Percentiles rank a stretch among this genome's conserved stretches.
Evolutionary conservation across 163 green algal species (phyloP).

Genomic region (Prototheca wickerhamii): DNA sequence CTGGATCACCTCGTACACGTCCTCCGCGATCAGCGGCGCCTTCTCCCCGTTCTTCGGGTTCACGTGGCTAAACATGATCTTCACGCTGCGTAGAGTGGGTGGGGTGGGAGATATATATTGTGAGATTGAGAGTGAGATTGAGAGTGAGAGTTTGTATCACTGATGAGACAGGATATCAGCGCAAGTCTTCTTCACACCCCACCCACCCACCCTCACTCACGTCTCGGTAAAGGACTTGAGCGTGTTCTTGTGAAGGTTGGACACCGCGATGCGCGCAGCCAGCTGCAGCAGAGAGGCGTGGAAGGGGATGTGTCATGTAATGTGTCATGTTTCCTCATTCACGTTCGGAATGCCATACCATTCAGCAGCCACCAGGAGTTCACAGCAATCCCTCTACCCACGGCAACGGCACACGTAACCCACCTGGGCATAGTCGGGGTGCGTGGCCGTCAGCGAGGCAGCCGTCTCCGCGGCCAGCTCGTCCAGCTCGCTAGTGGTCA

Average conservation of each 20-base stretch:
- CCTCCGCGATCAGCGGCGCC: slow-evolving; percentile 77
- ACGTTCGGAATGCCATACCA: not conserved
- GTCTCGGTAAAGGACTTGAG: slow-evolving; percentile 96
- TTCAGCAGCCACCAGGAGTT: not conserved
- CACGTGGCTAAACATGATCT: slow-evolving; percentile 87
- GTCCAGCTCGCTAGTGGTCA: slow-evolving; percentile 96
- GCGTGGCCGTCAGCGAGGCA: slow-evolving; percentile 89
- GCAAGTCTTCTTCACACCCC: too few species aligned
- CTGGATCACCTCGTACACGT: slow-evolving; percentile 89
- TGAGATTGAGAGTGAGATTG: too few species aligned
- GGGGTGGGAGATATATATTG: too few species aligned
- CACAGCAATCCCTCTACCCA: not conserved
- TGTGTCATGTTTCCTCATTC: not conserved
- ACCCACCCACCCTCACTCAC: slow-evolving; percentile 51
- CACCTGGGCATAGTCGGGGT: slow-evolving; percentile 95
- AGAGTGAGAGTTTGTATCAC: too few species aligned
- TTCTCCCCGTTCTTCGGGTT: slow-evolving; percentile 85
- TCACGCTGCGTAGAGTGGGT: slow-evolving; percentile 56
- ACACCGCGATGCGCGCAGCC: slow-evolving; percentile 94
- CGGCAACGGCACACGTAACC: slow-evolving; percentile 2
- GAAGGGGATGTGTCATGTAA: not conserved
- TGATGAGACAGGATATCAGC: too few species aligned
- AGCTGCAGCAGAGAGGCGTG: slow-evolving; percentile 61
- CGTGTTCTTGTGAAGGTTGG: slow-evolving; percentile 99
- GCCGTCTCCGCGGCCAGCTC: slow-evolving; percentile 97